Evolutionary conservation across 805 yeast genomes (phyloP).

Genomic region (Candida pseudofarinosa): DNA sequence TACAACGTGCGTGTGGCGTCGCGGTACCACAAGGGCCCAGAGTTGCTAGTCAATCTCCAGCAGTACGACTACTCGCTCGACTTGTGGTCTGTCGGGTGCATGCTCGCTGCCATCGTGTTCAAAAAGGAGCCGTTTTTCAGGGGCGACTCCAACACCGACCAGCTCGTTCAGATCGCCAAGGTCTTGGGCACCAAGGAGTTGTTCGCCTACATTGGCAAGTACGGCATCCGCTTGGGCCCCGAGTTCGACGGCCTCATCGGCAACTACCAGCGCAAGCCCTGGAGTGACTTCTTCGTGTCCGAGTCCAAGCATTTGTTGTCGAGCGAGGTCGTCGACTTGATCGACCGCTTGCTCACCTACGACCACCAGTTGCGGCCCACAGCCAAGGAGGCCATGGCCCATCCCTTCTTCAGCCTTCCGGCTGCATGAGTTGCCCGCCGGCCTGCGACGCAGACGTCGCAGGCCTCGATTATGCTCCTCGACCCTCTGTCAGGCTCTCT

Average conservation of each 20-base stretch:
- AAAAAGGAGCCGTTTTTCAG: slow-evolving; percentile 90
- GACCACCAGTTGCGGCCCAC: slow-evolving; percentile 89
- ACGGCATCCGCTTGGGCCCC: slow-evolving; percentile 62
- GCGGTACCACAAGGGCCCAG: slow-evolving; percentile 91
- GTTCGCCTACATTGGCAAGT: slow-evolving; percentile 63
- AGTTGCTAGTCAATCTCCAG: slow-evolving; percentile 76
- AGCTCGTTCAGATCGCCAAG: slow-evolving; percentile 81
- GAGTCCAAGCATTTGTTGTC: slow-evolving; percentile 65
- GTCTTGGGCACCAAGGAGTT: slow-evolving; percentile 84
- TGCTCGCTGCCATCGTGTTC: slow-evolving; percentile 86
- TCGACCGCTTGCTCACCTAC: slow-evolving; percentile 73
- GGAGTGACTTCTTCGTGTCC: slow-evolving; percentile 72
- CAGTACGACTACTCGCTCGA: slow-evolving; percentile 90
- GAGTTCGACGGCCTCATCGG: slow-evolving; percentile 73
- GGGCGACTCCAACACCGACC: slow-evolving; percentile 88
- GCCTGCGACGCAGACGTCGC: too few species aligned
- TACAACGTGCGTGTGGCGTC: slow-evolving; percentile 94
- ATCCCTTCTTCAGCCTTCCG: slow-evolving; percentile 37
- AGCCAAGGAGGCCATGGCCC: slow-evolving; percentile 83
- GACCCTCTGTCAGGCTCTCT: too few species aligned
- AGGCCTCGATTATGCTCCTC: too few species aligned
- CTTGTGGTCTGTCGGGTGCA: slow-evolving; percentile 92
- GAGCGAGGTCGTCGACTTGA: slow-evolving; percentile 70
- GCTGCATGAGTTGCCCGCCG: too few species aligned
- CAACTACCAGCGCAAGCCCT: slow-evolving; percentile 76